phyloP scores from a whole-genome alignment of 768 basidiomycete species.

The Lactarius sp. region DNA sequence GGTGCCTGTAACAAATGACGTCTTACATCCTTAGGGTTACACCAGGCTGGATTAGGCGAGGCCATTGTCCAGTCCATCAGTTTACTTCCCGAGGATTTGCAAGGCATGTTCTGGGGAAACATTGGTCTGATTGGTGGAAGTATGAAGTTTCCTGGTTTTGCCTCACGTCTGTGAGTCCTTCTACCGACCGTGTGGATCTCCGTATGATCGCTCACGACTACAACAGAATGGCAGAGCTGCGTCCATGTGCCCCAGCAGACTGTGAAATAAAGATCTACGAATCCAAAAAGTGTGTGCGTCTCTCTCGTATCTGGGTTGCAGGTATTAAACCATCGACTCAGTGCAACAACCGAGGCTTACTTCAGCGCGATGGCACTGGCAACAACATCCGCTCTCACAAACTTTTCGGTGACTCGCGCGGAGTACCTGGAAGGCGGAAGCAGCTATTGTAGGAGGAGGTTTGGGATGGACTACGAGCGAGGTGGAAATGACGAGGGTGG shows the following conservation, averaged over 20 bases:
- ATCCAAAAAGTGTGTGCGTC: constrained; percentile 60
- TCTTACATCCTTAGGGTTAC: constrained; percentile 47
- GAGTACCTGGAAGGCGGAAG: constrained; percentile 87
- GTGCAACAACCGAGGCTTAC: constrained; percentile 65
- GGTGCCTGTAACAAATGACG: constrained; percentile 7
- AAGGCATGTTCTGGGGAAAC: constrained; percentile 94
- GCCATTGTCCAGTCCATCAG: constrained; percentile 74
- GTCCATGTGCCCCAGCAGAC: constrained; percentile 75
- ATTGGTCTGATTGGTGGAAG: constrained; percentile 88
- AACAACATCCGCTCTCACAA: constrained; percentile 44
- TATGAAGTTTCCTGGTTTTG: constrained; percentile 69
- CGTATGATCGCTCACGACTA: background rate
- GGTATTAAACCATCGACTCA: constrained; percentile 29
- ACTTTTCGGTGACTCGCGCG: constrained; percentile 60
- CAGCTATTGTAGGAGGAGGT: constrained; percentile 68
- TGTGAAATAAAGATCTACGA: constrained; percentile 70
- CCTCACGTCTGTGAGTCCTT: constrained; percentile 61
- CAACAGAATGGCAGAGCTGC: constrained; percentile 64
- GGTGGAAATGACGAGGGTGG: constrained; percentile 12
- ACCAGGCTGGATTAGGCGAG: constrained; percentile 73
- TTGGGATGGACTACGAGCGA: constrained; percentile 33
- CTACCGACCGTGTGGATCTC: background rate
- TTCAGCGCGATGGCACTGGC: constrained; percentile 56
- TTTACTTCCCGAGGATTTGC: constrained; percentile 70
- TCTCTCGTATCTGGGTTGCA: constrained; percentile 1